These are phyloP conservation scores for Rubia balearica DNA, from an alignment of 305 asterid genomes.

Conservation along the genomic window DNA sequence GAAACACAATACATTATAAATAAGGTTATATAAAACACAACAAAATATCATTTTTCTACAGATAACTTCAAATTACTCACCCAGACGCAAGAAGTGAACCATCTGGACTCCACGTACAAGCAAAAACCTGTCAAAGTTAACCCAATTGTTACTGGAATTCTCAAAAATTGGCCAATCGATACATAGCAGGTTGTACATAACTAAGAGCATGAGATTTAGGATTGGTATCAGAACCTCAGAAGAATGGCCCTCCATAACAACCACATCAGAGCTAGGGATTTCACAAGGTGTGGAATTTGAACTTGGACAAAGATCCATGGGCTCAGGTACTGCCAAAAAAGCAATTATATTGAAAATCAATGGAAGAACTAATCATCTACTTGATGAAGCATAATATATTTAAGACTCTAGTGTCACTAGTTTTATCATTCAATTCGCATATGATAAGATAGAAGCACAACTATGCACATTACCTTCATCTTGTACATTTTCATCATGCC, in stretches of 20 bases:
- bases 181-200: conserved; percentile 2
- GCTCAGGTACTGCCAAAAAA: conserved; percentile 58
- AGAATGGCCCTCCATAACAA: conserved; percentile 84
- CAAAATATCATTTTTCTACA: neutral
- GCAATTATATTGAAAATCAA: conserved; percentile 14
- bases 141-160: neutral
- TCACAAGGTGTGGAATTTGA: conserved; percentile 54
- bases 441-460: conserved; percentile 1
- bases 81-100: conserved; percentile 98
- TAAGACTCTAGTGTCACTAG: neutral
- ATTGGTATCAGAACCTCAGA: conserved; percentile 61
- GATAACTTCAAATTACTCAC: conserved; percentile 37
- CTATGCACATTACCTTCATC: conserved; percentile 45
- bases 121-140: conserved; percentile 66
- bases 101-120: conserved; percentile 91
- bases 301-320: conserved; percentile 73
- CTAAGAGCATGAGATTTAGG: conserved; percentile 8
- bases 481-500: conserved; percentile 51
- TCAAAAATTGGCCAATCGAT: neutral
- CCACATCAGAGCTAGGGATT: conserved; percentile 59
- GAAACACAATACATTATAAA: neutral
- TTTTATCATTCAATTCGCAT: neutral
- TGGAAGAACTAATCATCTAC: neutral
- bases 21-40: neutral
- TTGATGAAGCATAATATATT: conserved; percentile 3